Evolutionary conservation across 179 eudicot genomes (phyloP).

Genomic region (Nepenthes alata): DNA sequence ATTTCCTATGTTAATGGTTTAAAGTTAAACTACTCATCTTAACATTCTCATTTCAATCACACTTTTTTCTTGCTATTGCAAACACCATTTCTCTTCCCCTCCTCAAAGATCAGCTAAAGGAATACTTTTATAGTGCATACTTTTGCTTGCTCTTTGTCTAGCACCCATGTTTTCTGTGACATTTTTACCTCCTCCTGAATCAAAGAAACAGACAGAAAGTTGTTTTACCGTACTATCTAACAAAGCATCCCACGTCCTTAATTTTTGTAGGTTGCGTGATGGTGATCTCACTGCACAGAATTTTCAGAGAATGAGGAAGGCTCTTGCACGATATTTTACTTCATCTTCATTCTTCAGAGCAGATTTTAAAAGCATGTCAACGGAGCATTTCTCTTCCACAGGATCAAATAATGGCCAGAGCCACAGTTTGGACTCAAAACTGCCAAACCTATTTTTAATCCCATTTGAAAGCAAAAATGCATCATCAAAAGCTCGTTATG

Average conservation of each 20-base stretch:
- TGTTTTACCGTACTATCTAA: neutral
- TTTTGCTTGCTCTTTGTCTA: no score
- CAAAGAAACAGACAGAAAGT: neutral
- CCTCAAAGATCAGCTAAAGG: no score
- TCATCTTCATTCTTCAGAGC: slow-evolving; percentile 47
- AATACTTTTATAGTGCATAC: no score
- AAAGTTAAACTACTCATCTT: no score
- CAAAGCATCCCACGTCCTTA: neutral
- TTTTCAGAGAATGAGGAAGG: slow-evolving; percentile 34
- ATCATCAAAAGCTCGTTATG: slow-evolving; percentile 24
- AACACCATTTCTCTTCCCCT: neutral
- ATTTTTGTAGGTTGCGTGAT: slow-evolving; percentile 46
- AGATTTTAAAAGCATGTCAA: slow-evolving; percentile 18
- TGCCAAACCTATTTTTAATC: slow-evolving; percentile 34
- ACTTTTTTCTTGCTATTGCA: neutral
- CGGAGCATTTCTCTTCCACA: slow-evolving; percentile 10
- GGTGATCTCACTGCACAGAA: slow-evolving; percentile 44
- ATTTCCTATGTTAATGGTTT: no score
- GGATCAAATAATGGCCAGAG: slow-evolving; percentile 9
- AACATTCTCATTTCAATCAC: no score
- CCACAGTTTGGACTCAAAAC: slow-evolving; percentile 19
- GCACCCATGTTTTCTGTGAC: neutral
- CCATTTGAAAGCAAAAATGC: slow-evolving; percentile 44
- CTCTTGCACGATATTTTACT: slow-evolving; percentile 41
- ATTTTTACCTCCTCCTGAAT: neutral